Conservation (phyloP, 1,284 basidiomycete species). For the Ustilago sp. region DNA sequence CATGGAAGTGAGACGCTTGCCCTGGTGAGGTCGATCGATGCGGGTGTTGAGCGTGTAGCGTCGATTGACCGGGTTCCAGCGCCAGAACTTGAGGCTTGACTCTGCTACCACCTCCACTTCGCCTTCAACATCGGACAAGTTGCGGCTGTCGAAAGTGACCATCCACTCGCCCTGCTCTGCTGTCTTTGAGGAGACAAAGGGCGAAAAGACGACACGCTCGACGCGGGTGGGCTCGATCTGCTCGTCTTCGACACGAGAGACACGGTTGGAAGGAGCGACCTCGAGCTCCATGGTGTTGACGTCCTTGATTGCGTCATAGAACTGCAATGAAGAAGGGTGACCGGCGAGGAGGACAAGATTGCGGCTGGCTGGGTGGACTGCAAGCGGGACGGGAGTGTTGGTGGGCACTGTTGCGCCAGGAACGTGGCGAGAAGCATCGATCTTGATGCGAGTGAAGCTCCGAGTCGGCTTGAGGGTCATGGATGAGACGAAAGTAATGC, state of each 20-base stretch:
- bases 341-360: conserved; percentile 83
- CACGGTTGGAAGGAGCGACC: conserved; percentile 90
- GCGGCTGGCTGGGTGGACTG: conserved; percentile 60
- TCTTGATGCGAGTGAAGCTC: conserved; percentile 81
- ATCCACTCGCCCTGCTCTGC: conserved; percentile 77
- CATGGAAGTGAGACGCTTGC: conserved; percentile 76
- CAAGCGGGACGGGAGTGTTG: conserved; percentile 53
- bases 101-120: conserved; percentile 76
- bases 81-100: conserved; percentile 90
- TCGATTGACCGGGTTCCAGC: conserved; percentile 75
- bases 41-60: conserved; percentile 79
- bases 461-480: conserved; percentile 80
- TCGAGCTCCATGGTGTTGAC: conserved; percentile 87
- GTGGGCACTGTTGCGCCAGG: conserved; percentile 18
- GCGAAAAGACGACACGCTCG: conserved; percentile 77
- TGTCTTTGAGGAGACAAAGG: conserved; percentile 53
- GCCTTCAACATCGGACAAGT: conserved; percentile 27
- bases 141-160: conserved; percentile 86
- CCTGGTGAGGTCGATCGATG: conserved; percentile 87
- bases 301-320: conserved; percentile 82
- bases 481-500: conserved; percentile 81
- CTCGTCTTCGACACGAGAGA: conserved; percentile 85
- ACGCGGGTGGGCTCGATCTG: conserved; percentile 82
- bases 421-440: conserved; percentile 69
- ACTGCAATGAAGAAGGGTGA: conserved; percentile 92